Percentiles rank a stretch among this genome's conserved stretches.
Evolutionary conservation across 768 basidiomycete genomes (phyloP).

Genomic region (Lactarius indigo): DNA sequence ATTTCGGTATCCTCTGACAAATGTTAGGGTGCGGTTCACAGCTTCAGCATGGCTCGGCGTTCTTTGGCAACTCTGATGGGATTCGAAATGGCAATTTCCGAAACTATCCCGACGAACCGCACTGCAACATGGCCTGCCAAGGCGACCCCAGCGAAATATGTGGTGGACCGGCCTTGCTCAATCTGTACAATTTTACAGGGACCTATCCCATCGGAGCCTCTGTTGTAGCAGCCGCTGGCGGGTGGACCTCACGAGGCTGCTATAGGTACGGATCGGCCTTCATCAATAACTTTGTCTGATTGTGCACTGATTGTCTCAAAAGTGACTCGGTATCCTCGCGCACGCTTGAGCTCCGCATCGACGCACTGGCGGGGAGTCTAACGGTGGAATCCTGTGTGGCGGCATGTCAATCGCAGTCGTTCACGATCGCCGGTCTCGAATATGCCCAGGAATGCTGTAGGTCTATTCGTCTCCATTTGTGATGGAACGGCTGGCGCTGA

Average conservation of each 20-base stretch:
- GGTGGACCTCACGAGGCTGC: not conserved
- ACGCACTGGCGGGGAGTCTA: not conserved
- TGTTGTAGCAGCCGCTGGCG: not conserved
- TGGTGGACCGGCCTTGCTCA: conserved; percentile 1
- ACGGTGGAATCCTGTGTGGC: conserved; percentile 7
- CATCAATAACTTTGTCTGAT: not conserved
- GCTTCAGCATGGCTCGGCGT: not conserved
- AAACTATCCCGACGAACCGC: not conserved
- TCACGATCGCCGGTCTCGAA: conserved; percentile 7
- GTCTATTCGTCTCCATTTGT: not conserved
- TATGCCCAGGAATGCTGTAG: conserved; percentile 9
- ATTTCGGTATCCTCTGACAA: not conserved
- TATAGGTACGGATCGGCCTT: not conserved
- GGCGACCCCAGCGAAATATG: conserved; percentile 10
- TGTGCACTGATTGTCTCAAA: not conserved
- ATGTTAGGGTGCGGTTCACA: not conserved
- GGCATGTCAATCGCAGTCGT: not conserved
- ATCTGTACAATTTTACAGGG: conserved; percentile 11
- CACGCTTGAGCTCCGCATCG: conserved; percentile 1
- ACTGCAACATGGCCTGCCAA: conserved; percentile 13
- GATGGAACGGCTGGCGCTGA: not conserved
- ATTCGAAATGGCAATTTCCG: not conserved
- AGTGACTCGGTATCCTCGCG: not conserved
- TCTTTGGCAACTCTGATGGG: not conserved
- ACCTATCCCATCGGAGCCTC: not conserved